phyloP scores from a whole-genome alignment of 495 filamentous ascomycete genomes.

The Neurospora sp. region DNA sequence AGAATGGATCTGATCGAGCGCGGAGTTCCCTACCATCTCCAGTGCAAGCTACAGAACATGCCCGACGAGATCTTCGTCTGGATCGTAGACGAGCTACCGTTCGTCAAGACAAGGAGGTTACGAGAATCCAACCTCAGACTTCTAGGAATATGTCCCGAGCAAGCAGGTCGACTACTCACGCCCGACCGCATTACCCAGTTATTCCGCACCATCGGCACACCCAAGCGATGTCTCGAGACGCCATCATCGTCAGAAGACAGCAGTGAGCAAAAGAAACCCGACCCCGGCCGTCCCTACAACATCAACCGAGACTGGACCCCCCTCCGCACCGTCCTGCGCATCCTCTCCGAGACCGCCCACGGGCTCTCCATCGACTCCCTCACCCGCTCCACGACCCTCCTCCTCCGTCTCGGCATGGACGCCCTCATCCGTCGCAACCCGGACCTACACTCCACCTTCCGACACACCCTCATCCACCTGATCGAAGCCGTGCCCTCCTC shows the following conservation, averaged over 20 bases:
- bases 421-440: constrained; percentile 29
- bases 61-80: constrained; percentile 65
- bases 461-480: constrained; percentile 10
- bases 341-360: constrained; percentile 20
- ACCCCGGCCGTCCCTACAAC: constrained; percentile 15
- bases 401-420: constrained; percentile 48
- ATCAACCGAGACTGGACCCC: constrained; percentile 24
- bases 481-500: constrained; percentile 8
- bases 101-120: constrained; percentile 50
- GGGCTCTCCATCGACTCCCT: constrained; percentile 11
- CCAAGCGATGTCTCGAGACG: constrained; percentile 17
- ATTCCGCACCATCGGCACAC: constrained; percentile 32
- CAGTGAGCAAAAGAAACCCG: constrained; percentile 4
- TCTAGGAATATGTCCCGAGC: constrained; percentile 24
- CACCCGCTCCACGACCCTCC: constrained; percentile 19
- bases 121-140: constrained; percentile 53
- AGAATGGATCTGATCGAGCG: constrained; percentile 58
- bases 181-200: constrained; percentile 25
- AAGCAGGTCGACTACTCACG: constrained; percentile 30
- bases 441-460: constrained; percentile 16
- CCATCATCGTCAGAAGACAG: neutral
- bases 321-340: constrained; percentile 24
- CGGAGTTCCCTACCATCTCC: constrained; percentile 54
- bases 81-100: constrained; percentile 60
- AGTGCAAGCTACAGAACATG: constrained; percentile 39